Evolutionary conservation across 2,329 filamentous ascomycete genomes (phyloP).

Genomic region (Hypoxylon sp.): DNA sequence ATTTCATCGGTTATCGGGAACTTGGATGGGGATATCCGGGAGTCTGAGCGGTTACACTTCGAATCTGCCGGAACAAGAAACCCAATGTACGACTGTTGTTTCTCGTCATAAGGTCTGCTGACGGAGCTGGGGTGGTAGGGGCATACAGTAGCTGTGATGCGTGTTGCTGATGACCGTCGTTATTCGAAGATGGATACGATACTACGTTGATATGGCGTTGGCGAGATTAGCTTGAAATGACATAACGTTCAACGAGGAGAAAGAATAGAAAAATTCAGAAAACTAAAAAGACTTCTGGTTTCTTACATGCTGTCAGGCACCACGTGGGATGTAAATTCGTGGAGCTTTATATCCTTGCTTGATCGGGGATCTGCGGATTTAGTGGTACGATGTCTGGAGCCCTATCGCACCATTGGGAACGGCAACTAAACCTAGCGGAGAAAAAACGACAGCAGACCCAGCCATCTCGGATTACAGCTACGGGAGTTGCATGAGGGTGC

Average conservation of each 20-base stretch:
- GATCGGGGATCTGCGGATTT: constrained; percentile 28
- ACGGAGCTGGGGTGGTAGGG: neutral
- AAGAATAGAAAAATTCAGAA: neutral
- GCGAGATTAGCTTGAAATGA: neutral
- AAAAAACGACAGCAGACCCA: constrained; percentile 12
- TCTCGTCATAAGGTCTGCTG: neutral
- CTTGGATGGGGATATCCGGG: neutral
- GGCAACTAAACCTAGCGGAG: constrained; percentile 35
- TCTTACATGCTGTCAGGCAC: neutral
- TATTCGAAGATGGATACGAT: neutral
- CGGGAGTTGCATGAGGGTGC: constrained; percentile 17
- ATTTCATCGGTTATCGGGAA: constrained; percentile 17
- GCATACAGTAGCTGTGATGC: neutral
- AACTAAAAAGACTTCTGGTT: neutral
- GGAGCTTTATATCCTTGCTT: constrained; percentile 12
- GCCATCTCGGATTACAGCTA: constrained; percentile 17
- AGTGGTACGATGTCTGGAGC: constrained; percentile 38
- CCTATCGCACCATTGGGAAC: constrained; percentile 33
- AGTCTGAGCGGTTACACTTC: constrained; percentile 3
- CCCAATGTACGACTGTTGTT: neutral
- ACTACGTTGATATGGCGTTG: neutral
- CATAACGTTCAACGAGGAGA: neutral
- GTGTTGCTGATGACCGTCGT: neutral
- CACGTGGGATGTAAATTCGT: neutral
- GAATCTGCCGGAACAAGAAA: neutral